Conservation (phyloP, 805 yeast species). For the Zygotorulaspora danielsina region DNA sequence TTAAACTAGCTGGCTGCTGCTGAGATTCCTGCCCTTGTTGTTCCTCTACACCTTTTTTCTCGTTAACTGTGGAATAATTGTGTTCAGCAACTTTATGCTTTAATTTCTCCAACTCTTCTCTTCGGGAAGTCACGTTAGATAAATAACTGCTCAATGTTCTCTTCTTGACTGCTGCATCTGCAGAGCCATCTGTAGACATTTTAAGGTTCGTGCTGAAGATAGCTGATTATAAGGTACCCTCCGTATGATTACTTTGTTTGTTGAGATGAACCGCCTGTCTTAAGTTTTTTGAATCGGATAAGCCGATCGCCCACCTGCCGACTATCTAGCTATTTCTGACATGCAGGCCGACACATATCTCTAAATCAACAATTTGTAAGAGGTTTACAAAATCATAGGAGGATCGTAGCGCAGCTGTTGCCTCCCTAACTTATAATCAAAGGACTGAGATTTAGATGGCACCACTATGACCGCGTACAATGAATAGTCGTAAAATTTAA, state of each 20-base stretch:
- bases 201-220: neutral
- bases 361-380: too few relatives aligned
- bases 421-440: too few relatives aligned
- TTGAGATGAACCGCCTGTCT: neutral
- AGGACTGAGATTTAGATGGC: too few relatives aligned
- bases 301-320: too few relatives aligned
- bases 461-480: too few relatives aligned
- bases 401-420: too few relatives aligned
- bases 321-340: too few relatives aligned
- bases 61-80: constrained; percentile 4
- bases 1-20: constrained; percentile 1
- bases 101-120: constrained; percentile 29
- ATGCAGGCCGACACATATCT: too few relatives aligned
- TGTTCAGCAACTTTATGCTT: constrained; percentile 7
- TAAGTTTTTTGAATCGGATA: neutral
- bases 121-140: constrained; percentile 29
- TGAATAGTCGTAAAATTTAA: too few relatives aligned
- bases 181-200: constrained; percentile 3
- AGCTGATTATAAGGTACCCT: neutral
- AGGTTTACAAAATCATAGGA: too few relatives aligned
- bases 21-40: constrained; percentile 2
- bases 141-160: constrained; percentile 35
- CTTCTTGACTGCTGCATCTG: constrained; percentile 23
- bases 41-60: constrained; percentile 4
- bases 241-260: neutral